Conservation (phyloP, 441 rosid genomes). For the Populus tomentosa region DNA sequence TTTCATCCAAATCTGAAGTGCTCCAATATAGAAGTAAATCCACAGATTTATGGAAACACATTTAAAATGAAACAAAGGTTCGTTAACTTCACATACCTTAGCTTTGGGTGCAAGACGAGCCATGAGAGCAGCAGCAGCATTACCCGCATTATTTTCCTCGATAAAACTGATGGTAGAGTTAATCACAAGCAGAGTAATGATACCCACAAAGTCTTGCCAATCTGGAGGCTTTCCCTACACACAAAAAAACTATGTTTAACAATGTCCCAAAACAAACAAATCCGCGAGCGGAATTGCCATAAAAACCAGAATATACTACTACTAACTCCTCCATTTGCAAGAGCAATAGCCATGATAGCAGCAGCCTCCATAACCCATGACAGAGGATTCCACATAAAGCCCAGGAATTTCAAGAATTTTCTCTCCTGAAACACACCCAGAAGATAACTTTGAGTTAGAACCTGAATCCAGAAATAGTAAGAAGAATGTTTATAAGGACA, state of each 20-base stretch:
- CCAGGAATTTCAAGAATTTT: constrained; percentile 75
- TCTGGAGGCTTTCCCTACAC: constrained; percentile 92
- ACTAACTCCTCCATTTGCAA: constrained; percentile 97
- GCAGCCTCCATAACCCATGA: constrained; percentile 99
- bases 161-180: constrained; percentile 95
- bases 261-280: background rate
- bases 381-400: constrained; percentile 98
- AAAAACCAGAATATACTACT: constrained; percentile 3
- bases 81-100: constrained; percentile 44
- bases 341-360: constrained; percentile 96
- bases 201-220: constrained; percentile 97
- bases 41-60: background rate
- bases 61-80: background rate
- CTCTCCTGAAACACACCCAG: constrained; percentile 59
- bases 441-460: constrained; percentile 1
- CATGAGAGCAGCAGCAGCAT: constrained; percentile 98
- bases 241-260: background rate
- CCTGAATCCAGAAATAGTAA: constrained; percentile 12
- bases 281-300: background rate
- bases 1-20: background rate
- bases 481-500: background rate
- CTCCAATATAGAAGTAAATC: background rate
- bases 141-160: constrained; percentile 94
- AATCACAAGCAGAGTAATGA: constrained; percentile 75
- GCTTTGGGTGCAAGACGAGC: constrained; percentile 96